Evolutionary conservation across 495 filamentous ascomycete species (phyloP).

Genomic region (Clavariopsis aquatica): DNA sequence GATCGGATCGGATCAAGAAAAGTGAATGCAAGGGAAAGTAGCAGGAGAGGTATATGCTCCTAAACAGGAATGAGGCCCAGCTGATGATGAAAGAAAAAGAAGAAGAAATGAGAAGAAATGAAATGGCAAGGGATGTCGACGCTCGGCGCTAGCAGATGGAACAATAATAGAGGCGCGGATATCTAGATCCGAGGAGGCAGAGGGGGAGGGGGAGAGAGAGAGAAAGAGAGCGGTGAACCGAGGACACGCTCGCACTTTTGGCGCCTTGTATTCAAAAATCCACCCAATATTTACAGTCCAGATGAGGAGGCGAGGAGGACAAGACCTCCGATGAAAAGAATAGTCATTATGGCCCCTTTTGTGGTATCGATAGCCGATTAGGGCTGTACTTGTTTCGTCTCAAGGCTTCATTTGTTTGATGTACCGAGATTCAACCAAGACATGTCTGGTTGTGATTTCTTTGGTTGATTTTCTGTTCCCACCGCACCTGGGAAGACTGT

Average conservation of each 20-base stretch:
- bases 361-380: constrained; percentile 1
- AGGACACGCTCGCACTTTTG: constrained; percentile 23
- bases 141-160: constrained; percentile 39
- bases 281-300: constrained; percentile 3
- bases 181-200: not conserved
- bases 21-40: not conserved
- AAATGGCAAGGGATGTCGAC: constrained; percentile 11
- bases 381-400: not conserved
- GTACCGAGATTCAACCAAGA: constrained; percentile 48
- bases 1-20: not conserved
- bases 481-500: constrained; percentile 45
- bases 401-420: constrained; percentile 8
- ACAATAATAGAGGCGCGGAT: constrained; percentile 7
- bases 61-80: not conserved
- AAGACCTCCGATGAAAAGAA: constrained; percentile 10
- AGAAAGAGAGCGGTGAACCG: constrained; percentile 4
- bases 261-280: constrained; percentile 14
- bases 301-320: not conserved
- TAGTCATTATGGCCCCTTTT: constrained; percentile 9
- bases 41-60: not conserved
- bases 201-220: constrained; percentile 4
- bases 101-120: not conserved
- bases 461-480: constrained; percentile 20
- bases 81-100: not conserved
- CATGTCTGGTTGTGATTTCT: constrained; percentile 41